Percentiles rank a stretch among this genome's conserved stretches.
phyloP scores from a whole-genome alignment of 2,329 filamentous ascomycete genomes.

The Pseudocercospora musae region DNA sequence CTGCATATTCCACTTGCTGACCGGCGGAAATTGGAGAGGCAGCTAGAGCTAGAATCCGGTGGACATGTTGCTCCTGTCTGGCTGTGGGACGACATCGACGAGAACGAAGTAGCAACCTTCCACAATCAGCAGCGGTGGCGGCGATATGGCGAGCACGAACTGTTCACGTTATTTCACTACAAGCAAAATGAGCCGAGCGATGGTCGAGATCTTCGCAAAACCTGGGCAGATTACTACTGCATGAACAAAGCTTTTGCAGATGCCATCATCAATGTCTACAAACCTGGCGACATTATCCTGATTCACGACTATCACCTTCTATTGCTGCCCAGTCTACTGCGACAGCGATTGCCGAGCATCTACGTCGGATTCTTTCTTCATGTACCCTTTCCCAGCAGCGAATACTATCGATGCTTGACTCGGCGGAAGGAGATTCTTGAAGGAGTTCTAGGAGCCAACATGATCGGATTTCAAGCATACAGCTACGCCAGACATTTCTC shows the following conservation, averaged over 20 bases:
- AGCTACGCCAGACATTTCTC: slow-evolving; percentile 94
- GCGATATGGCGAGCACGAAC: slow-evolving; percentile 82
- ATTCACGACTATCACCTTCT: slow-evolving; percentile 95
- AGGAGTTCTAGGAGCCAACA: slow-evolving; percentile 84
- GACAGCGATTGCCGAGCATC: slow-evolving; percentile 80
- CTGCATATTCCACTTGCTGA: slow-evolving; percentile 69
- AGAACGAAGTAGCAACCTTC: slow-evolving; percentile 63
- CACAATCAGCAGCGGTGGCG: slow-evolving; percentile 85
- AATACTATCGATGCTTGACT: slow-evolving; percentile 86
- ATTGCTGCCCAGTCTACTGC: slow-evolving; percentile 80
- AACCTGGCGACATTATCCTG: slow-evolving; percentile 86
- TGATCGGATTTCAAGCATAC: slow-evolving; percentile 93
- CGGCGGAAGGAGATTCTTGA: slow-evolving; percentile 86
- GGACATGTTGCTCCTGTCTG: slow-evolving; percentile 85
- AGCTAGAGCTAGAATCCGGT: slow-evolving; percentile 68
- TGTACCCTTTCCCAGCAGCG: slow-evolving; percentile 91
- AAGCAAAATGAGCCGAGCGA: slow-evolving; percentile 90
- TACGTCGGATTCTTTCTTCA: slow-evolving; percentile 95
- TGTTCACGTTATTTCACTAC: slow-evolving; percentile 94
- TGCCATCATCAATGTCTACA: slow-evolving; percentile 82
- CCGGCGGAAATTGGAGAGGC: slow-evolving; percentile 68
- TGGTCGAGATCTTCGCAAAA: slow-evolving; percentile 72
- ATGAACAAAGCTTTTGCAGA: slow-evolving; percentile 93
- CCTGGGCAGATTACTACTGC: slow-evolving; percentile 89
- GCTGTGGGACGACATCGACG: slow-evolving; percentile 74